Evolutionary conservation across 768 basidiomycete genomes (phyloP), one percentile per base, ranked within the genome.

Genomic region (Leccinum imitatum): DNA sequence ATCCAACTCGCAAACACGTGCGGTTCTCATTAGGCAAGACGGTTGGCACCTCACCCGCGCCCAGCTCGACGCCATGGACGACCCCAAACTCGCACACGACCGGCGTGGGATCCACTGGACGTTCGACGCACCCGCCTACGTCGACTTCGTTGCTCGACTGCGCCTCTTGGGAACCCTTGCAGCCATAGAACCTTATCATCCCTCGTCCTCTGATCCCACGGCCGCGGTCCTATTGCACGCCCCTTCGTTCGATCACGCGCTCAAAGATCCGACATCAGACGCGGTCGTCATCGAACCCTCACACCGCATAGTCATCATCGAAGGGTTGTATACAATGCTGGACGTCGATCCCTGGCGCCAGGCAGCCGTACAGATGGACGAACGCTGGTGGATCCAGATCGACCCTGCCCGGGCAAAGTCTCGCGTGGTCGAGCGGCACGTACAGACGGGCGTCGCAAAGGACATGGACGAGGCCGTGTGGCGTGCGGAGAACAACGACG

Each of bases 71-170:
- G 69, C 76, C 21, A 82, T 95, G 69, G 84, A 85, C 14, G 86
- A 97, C 71, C 88, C 94, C 0, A 78, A 82, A 55, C 81, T 86
- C 44, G 93, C 95, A 0, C 85, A 89, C 64, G 87, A 87, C 59
- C 74, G 92, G 50, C 84, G 95, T 21, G 95, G 95, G 3, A 87
- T 82, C 14, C 90, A 94, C 65, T 96, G 93, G 90, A 97, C 95
- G 2, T 98, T 98, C 67, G 88, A 97, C 65, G 86, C 83, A 6
- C 64, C 71, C n/a, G 78, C 79, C 25, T 97, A 94, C 72, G 81
- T 86, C 56, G 67, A 78, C 0, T 95, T 95, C 65, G 75, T 95
- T 13, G 75, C 73, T 15, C 69, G 77, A 13, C 75, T 97, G 9
- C 82, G 84, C 19, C 57, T 72, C 33, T 77, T 76, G 25, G n/a